Conservation (phyloP, 352 stramenopile genomes). For the Pythium brachiatum region DNA sequence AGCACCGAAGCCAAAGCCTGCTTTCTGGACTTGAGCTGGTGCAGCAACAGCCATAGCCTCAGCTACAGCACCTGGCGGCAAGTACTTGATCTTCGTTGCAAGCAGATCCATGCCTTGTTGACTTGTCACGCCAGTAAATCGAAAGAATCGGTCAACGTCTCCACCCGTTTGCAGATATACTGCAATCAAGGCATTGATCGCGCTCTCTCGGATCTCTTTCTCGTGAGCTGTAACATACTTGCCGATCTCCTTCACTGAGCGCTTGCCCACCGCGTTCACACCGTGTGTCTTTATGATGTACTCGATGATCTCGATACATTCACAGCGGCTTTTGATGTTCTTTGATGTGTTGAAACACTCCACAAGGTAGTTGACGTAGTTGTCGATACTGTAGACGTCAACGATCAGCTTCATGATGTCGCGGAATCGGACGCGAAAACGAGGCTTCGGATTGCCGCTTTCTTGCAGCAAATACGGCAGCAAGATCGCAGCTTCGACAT, state of each 20-base stretch:
- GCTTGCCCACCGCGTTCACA: constrained; percentile 64
- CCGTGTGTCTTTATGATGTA: constrained; percentile 66
- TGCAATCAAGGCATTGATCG: constrained; percentile 62
- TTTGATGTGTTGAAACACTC: constrained; percentile 86
- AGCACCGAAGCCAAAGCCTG: constrained; percentile 24
- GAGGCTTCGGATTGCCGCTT: constrained; percentile 79
- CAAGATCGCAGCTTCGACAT: constrained; percentile 81
- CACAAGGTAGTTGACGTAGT: constrained; percentile 66
- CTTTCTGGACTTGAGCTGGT: constrained; percentile 11
- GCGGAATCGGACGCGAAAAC: constrained; percentile 79
- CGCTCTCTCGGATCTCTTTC: constrained; percentile 81
- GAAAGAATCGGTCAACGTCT: constrained; percentile 79
- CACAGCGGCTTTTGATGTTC: constrained; percentile 84
- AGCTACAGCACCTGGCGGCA: constrained; percentile 43
- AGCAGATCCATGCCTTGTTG: constrained; percentile 84
- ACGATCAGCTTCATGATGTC: constrained; percentile 82
- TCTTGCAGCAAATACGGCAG: constrained; percentile 83
- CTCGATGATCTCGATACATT: constrained; percentile 83
- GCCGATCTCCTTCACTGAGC: constrained; percentile 72
- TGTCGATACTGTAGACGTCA: constrained; percentile 78
- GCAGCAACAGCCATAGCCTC: constrained; percentile 15
- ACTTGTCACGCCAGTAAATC: constrained; percentile 61
- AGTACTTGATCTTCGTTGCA: constrained; percentile 69
- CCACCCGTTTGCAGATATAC: constrained; percentile 69
- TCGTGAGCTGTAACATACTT: constrained; percentile 79